phyloP scores from a whole-genome alignment of 2,329 filamentous ascomycete species.

The Fusarium sp. region DNA sequence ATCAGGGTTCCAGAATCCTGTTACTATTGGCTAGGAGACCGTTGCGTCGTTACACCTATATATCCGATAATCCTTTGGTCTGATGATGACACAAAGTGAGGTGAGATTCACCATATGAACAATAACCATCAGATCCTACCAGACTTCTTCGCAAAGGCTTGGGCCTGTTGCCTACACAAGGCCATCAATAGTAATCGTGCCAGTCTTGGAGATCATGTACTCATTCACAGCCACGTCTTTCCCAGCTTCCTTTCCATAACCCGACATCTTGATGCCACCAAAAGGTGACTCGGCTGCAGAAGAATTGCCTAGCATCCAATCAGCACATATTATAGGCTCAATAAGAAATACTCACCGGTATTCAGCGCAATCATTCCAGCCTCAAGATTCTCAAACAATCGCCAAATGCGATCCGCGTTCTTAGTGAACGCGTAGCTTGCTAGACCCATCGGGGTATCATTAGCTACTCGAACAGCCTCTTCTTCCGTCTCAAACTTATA shows the following conservation, averaged over 20 bases:
- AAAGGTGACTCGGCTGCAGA: conserved; percentile 56
- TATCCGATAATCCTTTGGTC: not conserved
- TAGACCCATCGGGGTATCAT: conserved; percentile 32
- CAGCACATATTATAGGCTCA: rapidly evolving
- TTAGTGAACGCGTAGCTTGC: conserved; percentile 34
- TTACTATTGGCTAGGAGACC: not conserved
- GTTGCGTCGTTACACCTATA: not conserved
- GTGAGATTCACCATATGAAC: not conserved
- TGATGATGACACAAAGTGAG: not conserved
- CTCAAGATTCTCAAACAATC: conserved; percentile 33
- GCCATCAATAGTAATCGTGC: conserved; percentile 1
- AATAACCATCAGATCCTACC: not conserved
- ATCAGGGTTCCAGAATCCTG: not conserved
- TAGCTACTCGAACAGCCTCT: conserved; percentile 23
- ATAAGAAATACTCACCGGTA: not conserved
- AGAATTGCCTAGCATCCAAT: conserved; percentile 9
- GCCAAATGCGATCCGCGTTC: conserved; percentile 19
- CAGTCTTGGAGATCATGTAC: conserved; percentile 57
- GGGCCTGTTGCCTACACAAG: not conserved
- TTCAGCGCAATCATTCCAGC: conserved; percentile 39
- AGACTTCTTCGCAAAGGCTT: not conserved
- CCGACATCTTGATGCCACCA: conserved; percentile 36
- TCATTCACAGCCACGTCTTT: conserved; percentile 59
- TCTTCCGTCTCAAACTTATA: conserved; percentile 36
- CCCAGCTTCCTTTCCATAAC: conserved; percentile 48